phyloP scores from a whole-genome alignment of 805 yeast species.

The Saccharomycopsis malanga region DNA sequence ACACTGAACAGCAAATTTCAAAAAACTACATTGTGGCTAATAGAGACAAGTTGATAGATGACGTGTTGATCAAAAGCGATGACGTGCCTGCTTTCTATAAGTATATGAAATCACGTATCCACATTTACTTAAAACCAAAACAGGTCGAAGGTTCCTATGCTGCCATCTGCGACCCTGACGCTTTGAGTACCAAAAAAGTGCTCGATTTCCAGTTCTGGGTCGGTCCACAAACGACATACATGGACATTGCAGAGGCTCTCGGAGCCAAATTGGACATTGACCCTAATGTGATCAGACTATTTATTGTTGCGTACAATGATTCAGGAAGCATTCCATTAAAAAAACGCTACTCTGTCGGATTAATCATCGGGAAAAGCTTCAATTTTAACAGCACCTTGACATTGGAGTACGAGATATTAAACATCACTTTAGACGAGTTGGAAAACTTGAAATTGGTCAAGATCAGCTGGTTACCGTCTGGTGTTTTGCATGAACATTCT shows the following conservation, averaged over 20 bases:
- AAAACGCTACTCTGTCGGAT: conserved; percentile 29
- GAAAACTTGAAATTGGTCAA: conserved; percentile 66
- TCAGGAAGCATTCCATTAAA: conserved; percentile 49
- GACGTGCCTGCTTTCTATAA: conserved; percentile 38
- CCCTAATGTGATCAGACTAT: conserved; percentile 58
- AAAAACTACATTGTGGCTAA: conserved; percentile 9
- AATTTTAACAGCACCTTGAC: conserved; percentile 32
- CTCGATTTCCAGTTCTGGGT: conserved; percentile 53
- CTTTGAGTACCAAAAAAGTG: conserved; percentile 22
- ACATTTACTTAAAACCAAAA: conserved; percentile 42
- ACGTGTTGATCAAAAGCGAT: conserved; percentile 6
- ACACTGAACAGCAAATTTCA: not conserved
- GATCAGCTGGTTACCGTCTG: conserved; percentile 66
- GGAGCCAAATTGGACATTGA: conserved; percentile 48
- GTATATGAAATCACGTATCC: conserved; percentile 54
- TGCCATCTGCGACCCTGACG: conserved; percentile 20
- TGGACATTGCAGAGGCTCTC: conserved; percentile 53
- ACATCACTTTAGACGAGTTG: conserved; percentile 64
- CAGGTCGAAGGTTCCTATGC: conserved; percentile 26
- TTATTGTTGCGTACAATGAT: conserved; percentile 42
- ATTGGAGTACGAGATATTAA: conserved; percentile 72
- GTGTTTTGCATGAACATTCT: conserved; percentile 60
- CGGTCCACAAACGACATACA: conserved; percentile 50
- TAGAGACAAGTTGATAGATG: conserved; percentile 18
- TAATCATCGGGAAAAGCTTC: conserved; percentile 31